Evolutionary conservation across 805 yeast genomes (phyloP).

Genomic region (Kodamaea kakaduensis): DNA sequence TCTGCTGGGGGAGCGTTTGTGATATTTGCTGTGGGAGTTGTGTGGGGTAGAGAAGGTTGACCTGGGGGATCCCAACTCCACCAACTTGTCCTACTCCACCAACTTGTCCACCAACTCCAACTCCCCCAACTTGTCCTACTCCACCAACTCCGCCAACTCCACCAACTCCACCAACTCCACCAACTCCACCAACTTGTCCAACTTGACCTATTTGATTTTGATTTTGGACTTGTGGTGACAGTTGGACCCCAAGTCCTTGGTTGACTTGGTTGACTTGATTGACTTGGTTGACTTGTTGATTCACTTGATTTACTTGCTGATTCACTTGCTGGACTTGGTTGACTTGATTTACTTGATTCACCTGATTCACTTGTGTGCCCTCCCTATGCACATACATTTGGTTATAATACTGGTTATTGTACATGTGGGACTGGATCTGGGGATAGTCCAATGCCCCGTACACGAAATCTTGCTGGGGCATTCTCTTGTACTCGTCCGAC

Average conservation of each 20-base stretch:
- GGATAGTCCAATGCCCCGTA: slow-evolving; percentile 7
- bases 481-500: slow-evolving; percentile 3
- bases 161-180: no score
- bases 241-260: no score
- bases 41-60: no score
- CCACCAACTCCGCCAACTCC: no score
- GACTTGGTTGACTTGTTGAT: not conserved
- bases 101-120: no score
- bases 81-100: no score
- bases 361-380: not conserved
- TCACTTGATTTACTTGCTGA: slow-evolving; percentile 5
- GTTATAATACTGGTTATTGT: slow-evolving; percentile 1
- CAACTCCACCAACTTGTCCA: no score
- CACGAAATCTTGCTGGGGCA: slow-evolving; percentile 5
- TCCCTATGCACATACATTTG: not conserved
- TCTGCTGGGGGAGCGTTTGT: slow-evolving; percentile 2
- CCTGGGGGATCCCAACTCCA: no score
- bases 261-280: not conserved
- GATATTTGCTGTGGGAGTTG: slow-evolving; percentile 1
- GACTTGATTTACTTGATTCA: not conserved
- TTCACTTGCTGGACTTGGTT: slow-evolving; percentile 1
- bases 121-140: no score
- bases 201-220: not conserved
- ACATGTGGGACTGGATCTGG: slow-evolving; percentile 2
- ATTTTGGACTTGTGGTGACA: slow-evolving; percentile 1